Percentiles rank a stretch among this genome's conserved stretches.
Conservation (phyloP, 768 basidiomycete species). For the Galerina sulciceps region DNA sequence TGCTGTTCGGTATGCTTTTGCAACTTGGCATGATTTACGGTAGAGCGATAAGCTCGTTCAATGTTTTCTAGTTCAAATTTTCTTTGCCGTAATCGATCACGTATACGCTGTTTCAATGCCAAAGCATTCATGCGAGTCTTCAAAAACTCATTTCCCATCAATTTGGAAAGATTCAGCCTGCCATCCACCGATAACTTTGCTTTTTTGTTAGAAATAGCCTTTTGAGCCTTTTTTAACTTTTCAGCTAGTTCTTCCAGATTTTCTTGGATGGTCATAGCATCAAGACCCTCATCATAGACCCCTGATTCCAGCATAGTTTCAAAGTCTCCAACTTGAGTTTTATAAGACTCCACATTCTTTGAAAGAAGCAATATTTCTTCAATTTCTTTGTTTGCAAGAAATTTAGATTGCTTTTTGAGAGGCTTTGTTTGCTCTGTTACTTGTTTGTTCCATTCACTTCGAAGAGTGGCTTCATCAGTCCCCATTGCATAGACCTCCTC, state of each 20-base stretch:
- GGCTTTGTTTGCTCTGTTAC: conserved; percentile 6
- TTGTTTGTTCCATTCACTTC: conserved; percentile 22
- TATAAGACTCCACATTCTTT: neutral
- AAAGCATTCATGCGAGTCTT: conserved; percentile 22
- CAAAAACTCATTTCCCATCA: conserved; percentile 17
- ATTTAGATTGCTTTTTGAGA: conserved; percentile 9
- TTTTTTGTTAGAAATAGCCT: neutral
- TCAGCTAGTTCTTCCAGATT: too few relatives aligned
- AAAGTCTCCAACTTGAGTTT: too few relatives aligned
- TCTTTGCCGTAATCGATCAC: conserved; percentile 16
- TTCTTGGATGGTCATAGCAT: too few relatives aligned
- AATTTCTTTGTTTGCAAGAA: conserved; percentile 5
- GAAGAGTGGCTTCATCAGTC: neutral
- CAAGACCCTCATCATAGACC: too few relatives aligned
- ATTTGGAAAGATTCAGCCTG: neutral
- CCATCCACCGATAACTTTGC: conserved; percentile 6
- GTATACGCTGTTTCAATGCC: conserved; percentile 25
- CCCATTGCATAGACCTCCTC: neutral
- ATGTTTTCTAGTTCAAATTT: conserved; percentile 32
- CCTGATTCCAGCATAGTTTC: too few relatives aligned
- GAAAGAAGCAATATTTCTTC: conserved; percentile 6
- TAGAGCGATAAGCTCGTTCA: conserved; percentile 20
- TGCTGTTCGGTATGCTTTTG: conserved; percentile 27
- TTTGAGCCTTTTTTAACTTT: conserved; percentile 1
- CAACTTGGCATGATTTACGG: conserved; percentile 27